Base-by-base conservation (phyloP, 2,329 filamentous ascomycete species). In the Hortaea sp. region DNA sequence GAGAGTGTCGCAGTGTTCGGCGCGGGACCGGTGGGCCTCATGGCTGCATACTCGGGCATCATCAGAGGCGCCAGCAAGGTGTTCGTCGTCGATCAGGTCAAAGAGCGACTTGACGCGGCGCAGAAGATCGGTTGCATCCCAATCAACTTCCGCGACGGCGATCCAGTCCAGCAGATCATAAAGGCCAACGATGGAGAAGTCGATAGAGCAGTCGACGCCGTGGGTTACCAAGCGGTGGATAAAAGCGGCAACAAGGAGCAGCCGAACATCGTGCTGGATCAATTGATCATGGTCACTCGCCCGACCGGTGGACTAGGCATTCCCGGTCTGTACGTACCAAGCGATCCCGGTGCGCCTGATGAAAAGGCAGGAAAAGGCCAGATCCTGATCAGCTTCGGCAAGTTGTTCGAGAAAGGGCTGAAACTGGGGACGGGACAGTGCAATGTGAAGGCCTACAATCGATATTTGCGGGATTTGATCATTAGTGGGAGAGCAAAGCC, bases 401-500 rank as follows among this genome's bases (percentile, higher is more conserved):
- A 84, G 61, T 66, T 84, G 0, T 84, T 84, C 54, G 79, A 84
- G 54, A 84, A 84, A 71, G 78, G 79, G 1, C 66, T 83, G 5
- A 70, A 72, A 1, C 65, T 84, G 2, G 74, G 76, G 7, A 80
- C 77, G 20, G 78, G 79, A 0, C 78, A 83, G 57, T 83, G 79
- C 64, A 84, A 84, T 51, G 79, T 84, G 53, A 84, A 83, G 63
- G 68, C 74, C 1, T 84, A 84, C 63, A 84, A 84, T 58, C 69
- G 79, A 27, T 81, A 83, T 55, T 63, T 84, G 35, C 71, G 80
- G 9, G 79, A 84, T 50, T 66, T 84, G 55, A 84, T 84, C 54
- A 77, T 83, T 39, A 65, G 76, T 0, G 79, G 80, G 2, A 75
- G 73, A 48, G 81, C 80, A 1, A 82, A 80, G 60, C 81, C 81